Evolutionary conservation across 2,329 filamentous ascomycete genomes (phyloP).

Genomic region (Pseudogymnoascus sp.): DNA sequence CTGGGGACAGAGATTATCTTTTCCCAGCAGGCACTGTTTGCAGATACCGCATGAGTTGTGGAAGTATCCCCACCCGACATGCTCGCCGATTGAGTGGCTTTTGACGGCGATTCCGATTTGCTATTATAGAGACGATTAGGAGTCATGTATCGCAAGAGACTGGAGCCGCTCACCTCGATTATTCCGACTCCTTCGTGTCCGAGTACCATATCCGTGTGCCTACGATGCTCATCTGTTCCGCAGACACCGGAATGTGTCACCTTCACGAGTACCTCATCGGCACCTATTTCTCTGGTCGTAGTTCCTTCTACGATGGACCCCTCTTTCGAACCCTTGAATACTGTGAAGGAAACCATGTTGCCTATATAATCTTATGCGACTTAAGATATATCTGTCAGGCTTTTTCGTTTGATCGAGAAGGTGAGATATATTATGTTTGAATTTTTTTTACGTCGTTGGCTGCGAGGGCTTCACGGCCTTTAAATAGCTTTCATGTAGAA

Average conservation of each 20-base stretch:
- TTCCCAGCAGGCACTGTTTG: conserved; percentile 37
- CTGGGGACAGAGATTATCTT: conserved; percentile 36
- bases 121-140: conserved; percentile 12
- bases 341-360: conserved; percentile 40
- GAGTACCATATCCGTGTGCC: conserved; percentile 32
- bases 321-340: conserved; percentile 54
- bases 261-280: conserved; percentile 52
- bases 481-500: neutral
- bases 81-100: conserved; percentile 35
- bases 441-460: neutral
- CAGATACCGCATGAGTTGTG: conserved; percentile 37
- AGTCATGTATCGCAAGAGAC: neutral
- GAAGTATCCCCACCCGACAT: conserved; percentile 41
- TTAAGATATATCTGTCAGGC: neutral
- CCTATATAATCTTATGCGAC: neutral
- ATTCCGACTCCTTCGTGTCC: conserved; percentile 45
- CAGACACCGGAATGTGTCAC: conserved; percentile 62
- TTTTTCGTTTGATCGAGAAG: neutral
- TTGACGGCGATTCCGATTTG: conserved; percentile 35
- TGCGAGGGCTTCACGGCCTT: neutral
- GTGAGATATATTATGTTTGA: neutral
- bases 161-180: conserved; percentile 28
- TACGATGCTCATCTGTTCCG: conserved; percentile 45
- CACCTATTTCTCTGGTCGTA: conserved; percentile 37
- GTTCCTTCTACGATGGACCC: conserved; percentile 45